Evolutionary conservation across 2,329 filamentous ascomycete species (phyloP).

Genomic region (Microdochium bolleyi): DNA sequence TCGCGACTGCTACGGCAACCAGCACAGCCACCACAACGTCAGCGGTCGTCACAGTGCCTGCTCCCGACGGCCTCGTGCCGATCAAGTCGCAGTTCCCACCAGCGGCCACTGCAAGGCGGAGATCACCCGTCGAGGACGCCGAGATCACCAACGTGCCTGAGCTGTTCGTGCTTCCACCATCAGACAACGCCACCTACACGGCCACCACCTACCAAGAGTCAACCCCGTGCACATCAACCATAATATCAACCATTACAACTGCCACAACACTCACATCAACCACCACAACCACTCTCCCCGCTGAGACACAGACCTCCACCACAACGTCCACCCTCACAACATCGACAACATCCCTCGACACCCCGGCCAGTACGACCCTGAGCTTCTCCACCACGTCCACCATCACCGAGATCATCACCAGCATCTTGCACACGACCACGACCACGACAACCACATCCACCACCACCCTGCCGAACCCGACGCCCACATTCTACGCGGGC

Average conservation of each 20-base stretch:
- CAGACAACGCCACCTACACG: not conserved
- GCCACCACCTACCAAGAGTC: not conserved
- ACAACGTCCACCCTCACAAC: not conserved
- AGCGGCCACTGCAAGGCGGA: not conserved
- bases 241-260: not conserved
- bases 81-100: not conserved
- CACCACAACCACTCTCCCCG: not conserved
- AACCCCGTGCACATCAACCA: not conserved
- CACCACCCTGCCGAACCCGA: not conserved
- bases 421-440: not conserved
- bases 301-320: not conserved
- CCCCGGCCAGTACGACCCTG: not conserved
- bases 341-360: not conserved
- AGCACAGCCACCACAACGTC: not conserved
- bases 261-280: not conserved
- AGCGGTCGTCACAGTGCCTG: not conserved
- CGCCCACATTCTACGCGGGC: not conserved
- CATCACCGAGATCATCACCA: not conserved
- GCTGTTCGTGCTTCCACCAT: not conserved
- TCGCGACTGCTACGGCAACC: not conserved
- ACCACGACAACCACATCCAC: not conserved
- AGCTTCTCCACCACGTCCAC: not conserved
- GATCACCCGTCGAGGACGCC: not conserved
- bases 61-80: not conserved
- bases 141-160: not conserved